These are phyloP conservation scores for Aspergillus flavus DNA, from an alignment of 2,329 filamentous ascomycete genomes.

Conservation along the genomic window DNA sequence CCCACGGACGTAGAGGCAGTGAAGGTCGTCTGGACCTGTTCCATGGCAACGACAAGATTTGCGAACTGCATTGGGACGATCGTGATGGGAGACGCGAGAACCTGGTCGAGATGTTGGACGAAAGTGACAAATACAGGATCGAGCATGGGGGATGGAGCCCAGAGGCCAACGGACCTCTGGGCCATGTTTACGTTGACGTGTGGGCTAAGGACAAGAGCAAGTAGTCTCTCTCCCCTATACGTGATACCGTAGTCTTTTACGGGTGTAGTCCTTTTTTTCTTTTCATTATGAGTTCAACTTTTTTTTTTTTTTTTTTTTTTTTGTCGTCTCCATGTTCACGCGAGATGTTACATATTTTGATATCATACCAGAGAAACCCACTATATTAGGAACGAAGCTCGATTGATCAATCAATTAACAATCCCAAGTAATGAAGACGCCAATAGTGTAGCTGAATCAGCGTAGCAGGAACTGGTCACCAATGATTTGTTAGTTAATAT, in stretches of 20 bases:
- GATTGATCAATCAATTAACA: neutral
- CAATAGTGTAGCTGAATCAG: neutral
- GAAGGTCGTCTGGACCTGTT: conserved; percentile 37
- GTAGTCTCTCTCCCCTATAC: conserved; percentile 16
- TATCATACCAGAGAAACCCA: neutral
- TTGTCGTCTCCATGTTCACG: neutral
- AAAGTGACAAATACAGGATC: conserved; percentile 28
- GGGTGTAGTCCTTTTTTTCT: neutral
- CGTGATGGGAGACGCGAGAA: conserved; percentile 26
- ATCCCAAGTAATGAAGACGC: neutral
- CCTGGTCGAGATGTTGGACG: conserved; percentile 31
- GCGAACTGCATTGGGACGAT: conserved; percentile 38
- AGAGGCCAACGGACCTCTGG: conserved; percentile 29
- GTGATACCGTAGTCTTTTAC: neutral
- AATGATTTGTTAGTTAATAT: no score
- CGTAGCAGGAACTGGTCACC: neutral
- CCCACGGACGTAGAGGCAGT: conserved; percentile 33
- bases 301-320: neutral
- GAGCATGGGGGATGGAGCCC: conserved; percentile 35
- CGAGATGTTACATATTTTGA: neutral
- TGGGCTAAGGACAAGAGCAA: conserved; percentile 22
- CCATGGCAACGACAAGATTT: conserved; percentile 34
- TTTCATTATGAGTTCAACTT: neutral
- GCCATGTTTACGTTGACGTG: conserved; percentile 35
- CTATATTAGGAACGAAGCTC: neutral